Conservation (phyloP, 2,329 filamentous ascomycete species). For the Fusarium sp. region DNA sequence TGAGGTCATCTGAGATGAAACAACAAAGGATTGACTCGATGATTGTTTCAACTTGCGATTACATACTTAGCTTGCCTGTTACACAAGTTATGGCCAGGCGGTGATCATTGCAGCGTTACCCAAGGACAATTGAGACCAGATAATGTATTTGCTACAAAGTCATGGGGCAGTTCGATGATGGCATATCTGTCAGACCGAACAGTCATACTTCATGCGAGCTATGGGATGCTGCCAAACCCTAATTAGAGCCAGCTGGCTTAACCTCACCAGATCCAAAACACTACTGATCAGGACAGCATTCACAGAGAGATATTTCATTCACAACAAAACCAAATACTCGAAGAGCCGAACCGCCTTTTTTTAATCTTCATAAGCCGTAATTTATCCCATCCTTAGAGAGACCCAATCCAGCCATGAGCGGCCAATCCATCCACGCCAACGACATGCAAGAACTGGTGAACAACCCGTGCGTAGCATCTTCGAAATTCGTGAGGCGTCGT, state of each 20-base stretch:
- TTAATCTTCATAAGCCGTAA: constrained; percentile 50
- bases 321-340: constrained; percentile 9
- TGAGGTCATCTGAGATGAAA: neutral
- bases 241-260: neutral
- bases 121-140: neutral
- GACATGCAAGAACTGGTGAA: constrained; percentile 52
- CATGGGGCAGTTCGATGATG: neutral
- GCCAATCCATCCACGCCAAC: constrained; percentile 51
- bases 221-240: constrained; percentile 19
- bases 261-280: neutral
- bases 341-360: constrained; percentile 50
- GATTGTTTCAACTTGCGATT: neutral
- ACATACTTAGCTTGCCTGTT: neutral
- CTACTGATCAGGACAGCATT: neutral
- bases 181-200: constrained; percentile 11
- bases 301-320: constrained; percentile 2
- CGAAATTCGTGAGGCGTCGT: constrained; percentile 53
- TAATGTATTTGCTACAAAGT: neutral
- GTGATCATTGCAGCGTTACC: neutral
- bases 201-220: neutral
- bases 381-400: constrained; percentile 49
- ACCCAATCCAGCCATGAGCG: constrained; percentile 51
- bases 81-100: neutral
- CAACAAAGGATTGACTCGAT: neutral
- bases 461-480: constrained; percentile 52